Base-by-base conservation (phyloP, 352 stramenopile species). In the Globisporangium rhizosaccharum region DNA sequence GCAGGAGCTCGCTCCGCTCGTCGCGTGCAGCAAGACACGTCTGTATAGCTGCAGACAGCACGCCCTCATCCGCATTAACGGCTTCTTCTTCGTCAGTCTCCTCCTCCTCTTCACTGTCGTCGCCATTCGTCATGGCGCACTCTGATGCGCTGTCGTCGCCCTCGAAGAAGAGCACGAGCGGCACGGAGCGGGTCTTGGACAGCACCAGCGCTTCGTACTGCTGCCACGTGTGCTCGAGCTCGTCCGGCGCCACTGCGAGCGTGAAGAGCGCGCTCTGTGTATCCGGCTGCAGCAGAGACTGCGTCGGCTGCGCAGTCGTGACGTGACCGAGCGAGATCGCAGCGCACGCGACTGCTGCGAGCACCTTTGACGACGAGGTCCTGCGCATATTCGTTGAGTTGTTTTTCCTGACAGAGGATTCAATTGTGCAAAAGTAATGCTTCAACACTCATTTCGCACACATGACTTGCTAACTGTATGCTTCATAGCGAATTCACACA, bases 131-230 rank as follows among this genome's bases (percentile, higher is more conserved):
- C 14, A 9, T 15, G 18, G 41, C 41, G 41, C 41, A 46, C 41
- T 4, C 41, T 18, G 18, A 6, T 2, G 41, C 41, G 30, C 14
- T 49, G 12, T 36, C 47, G 25, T 36, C 47, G 25, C 56, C 26
- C 18, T 51, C 46, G 20, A 62, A 62, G 47, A 44, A 62, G 30
- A 59, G 54, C 14, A 59, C 25, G 25, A 53, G 25, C 14, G 54
- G 54, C 8, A 1, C 33, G 2, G 23, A 41, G 42, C 54, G 54
- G 4, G 42, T 37, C 33, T 23, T 41, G 15, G 54, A 53, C 42
- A 59, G 26, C 17, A 62, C 17, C 23, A 56, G 39, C 47, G 50
- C 18, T 18, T 62, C 56, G 56, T 62, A 62, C 36, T 54, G 47
- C 14, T 33, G 7, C 56, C 47, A 62, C 30, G n/a, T 23, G 44